Evolutionary conservation across 192 early-diverging fungal species (phyloP), one percentile per base, ranked within the genome.

Genomic region (Umbelopsis isabellina): DNA sequence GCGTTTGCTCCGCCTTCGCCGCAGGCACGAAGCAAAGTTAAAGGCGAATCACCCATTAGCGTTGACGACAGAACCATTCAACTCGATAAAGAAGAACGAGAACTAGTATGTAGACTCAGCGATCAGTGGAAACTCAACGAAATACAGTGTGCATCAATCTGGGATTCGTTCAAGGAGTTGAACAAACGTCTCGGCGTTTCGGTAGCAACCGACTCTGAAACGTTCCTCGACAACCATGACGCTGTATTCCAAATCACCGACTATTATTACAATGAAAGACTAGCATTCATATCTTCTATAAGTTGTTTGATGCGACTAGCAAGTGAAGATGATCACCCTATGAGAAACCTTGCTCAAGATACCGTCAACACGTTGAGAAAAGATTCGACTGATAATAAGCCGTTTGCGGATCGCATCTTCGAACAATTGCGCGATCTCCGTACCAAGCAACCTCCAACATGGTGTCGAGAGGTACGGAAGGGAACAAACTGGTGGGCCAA

Each of bases 61-160:
- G n/a, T 75, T 33, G 50, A 47, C 27, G 79, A 77, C 41, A 69
- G 77, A 70, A 67, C 71, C 15, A 53, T 72, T 46, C 74, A 79
- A 25, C 74, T 77, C 65, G 72, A 72, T 1, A 75, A 72, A 6
- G 35, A 69, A 15, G 79, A 84, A 50, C 64, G 75, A 46, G 81
- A 76, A n/a, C 51, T 84, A 23, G 71, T 81, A 12, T 75, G 72
- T 37, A 72, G 65, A 46, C 46, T 84, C 15, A 80, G 80, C 20
- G 79, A 80, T 50, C 48, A 48, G 7, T 67, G 77, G 64, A 69
- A 79, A 25, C 46, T 84, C 46, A 74, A 84, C 33, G 83, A 84
- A 73, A 30, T 72, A 27, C 80, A 82, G 44, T 72, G 71, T 52
- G 71, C 71, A 9, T 22, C 23, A n/a, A 20, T 77, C 21, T 72